Evolutionary conservation across 306 rosid species (phyloP), one percentile per base, ranked within the genome.

Genomic region (Fragaria iinumae): DNA sequence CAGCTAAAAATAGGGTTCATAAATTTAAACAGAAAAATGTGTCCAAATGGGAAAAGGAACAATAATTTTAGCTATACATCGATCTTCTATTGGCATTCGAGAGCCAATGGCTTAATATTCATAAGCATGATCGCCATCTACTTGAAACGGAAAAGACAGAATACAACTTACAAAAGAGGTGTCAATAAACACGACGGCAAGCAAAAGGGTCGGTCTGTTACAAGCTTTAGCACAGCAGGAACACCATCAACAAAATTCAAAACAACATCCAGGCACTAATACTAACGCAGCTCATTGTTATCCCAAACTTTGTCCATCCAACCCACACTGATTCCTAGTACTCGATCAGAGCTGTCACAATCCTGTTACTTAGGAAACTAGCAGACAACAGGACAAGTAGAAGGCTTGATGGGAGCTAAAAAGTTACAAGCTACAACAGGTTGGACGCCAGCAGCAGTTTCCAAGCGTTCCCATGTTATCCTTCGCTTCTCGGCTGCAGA

Each of bases 321-420:
- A 69, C 71, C 75, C 82, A 67, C 78, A 85, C 81, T 77, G 25
- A 80, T 70, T 75, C 76, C 84, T 38, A 60, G 57, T 55, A 71
- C 88, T 60, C 72, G 23, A 57, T 71, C 65, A 68, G 64, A 49
- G 44, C 52, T 55, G 67, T 70, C 69, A 34, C 60, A n/a, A 41
- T 53, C 39, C 69, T 13, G 81, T 73, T 27, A 77, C 80, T 56
- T 43, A 16, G 57, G 79, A 70, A 74, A 78, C 77, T 85, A 92
- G 93, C 96, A 91, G 71, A 96, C 96, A 78, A 88, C 97, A 8
- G 93, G 87, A 89, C 96, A 95, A 65, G 93, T 69, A 38, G 87
- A 79, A 78, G 96, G 83, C 82, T 89, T 88, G 49, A 87, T 87
- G 34, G 88, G 87, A 67, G 90, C 89, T 76, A 90, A 43, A 48